A percentile compares a stretch with the other conserved stretches of the same genome.
These are phyloP conservation scores for Candida qinlingensis DNA, from an alignment of 805 yeast genomes.

Conservation along the genomic window DNA sequence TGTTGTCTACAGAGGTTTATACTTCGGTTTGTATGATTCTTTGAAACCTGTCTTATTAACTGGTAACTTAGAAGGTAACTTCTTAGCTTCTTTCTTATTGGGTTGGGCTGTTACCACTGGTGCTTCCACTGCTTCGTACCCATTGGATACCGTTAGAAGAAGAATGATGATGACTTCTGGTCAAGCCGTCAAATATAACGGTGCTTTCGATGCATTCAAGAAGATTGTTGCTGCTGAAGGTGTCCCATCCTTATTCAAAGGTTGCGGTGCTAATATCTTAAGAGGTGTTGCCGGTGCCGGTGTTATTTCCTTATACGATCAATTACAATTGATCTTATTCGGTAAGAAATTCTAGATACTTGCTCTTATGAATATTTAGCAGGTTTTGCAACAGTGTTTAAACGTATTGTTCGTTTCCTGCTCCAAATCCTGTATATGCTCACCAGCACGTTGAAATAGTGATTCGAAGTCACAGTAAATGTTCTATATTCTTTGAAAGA, in stretches of 20 bases:
- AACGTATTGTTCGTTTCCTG: not conserved
- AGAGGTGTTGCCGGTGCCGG: slow-evolving; percentile 99
- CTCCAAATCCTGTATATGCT: not conserved
- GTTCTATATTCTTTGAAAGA: not conserved
- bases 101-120: slow-evolving; percentile 98
- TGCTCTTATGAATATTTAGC: no score
- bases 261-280: slow-evolving; percentile 99
- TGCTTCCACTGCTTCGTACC: slow-evolving; percentile 98
- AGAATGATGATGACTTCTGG: slow-evolving; percentile 99
- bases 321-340: slow-evolving; percentile 88
- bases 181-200: slow-evolving; percentile 93
- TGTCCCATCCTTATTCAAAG: slow-evolving; percentile 89
- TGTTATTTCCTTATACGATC: slow-evolving; percentile 97
- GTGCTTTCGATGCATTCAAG: slow-evolving; percentile 90
- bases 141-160: slow-evolving; percentile 98
- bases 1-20: slow-evolving; percentile 97
- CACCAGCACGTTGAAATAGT: not conserved
- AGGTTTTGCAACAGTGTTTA: no score
- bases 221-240: slow-evolving; percentile 96
- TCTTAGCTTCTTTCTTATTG: slow-evolving; percentile 91
- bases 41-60: slow-evolving; percentile 90
- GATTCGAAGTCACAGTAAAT: not conserved
- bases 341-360: slow-evolving; percentile 75
- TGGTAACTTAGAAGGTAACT: slow-evolving; percentile 91
- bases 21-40: slow-evolving; percentile 97